Evolutionary conservation across 2,329 filamentous ascomycete species (phyloP), one percentile per base, ranked within the genome.

Genomic region (Fusarium tricinctum): DNA sequence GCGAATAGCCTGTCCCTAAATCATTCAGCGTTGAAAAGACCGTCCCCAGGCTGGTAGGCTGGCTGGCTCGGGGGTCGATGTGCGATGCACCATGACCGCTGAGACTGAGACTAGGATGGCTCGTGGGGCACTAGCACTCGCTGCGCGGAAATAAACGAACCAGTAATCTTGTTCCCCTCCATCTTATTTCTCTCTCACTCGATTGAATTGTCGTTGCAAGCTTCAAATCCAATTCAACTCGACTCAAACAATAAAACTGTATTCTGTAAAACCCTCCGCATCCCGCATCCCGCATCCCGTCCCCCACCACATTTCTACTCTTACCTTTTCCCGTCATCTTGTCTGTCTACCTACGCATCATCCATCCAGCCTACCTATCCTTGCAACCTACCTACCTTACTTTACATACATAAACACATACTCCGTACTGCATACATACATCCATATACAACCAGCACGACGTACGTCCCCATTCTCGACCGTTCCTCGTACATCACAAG

Each of bases 31-130:
- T 42, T 56, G 35, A 44, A 26, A 17, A 44, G 22, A 12, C 42
- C 17, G 8, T 9, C 8, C 8, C 33, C 44, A 28, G 23, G 23
- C 38, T 68, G 47, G 49, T 40, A 65, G 22, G 22, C 22, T 23
- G 23, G 23, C 38, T 68, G 47, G 49, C 44, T 68, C 65, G 64
- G 64, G 50, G 53, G 49, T 68, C 22, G 42, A 68, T 68, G 64
- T 68, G 64, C 64, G 64, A 68, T 47, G 38, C 42, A 49, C 51
- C 49, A 50, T 63, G 51, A 48, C 32, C 45, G 53, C 58, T 63
- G 63, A 47, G 59, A 64, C 58, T 59, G 26, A 33, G 23, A 38
- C 33, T 26, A 19, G 33, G 22, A 38, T 50, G n/a, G 33, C 42
- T 54, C 58, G 58, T 66, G 56, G 65, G 51, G 46, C 60, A 66